Conservation (phyloP, 768 basidiomycete genomes). For the Clitopilus passeckerianus region DNA sequence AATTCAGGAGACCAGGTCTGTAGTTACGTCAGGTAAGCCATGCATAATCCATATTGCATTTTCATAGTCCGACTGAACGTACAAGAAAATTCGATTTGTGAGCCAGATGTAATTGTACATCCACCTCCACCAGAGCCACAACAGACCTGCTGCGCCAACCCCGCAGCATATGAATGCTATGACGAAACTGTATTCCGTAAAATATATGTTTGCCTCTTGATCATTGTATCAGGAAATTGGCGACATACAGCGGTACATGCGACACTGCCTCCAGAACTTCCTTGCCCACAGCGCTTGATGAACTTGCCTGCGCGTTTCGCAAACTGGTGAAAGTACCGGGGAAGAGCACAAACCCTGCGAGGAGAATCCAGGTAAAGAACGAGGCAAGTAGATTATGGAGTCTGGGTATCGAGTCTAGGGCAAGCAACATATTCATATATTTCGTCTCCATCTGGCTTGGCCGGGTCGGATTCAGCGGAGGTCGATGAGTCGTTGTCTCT, state of each 20-base stretch:
- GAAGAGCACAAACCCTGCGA: constrained; percentile 60
- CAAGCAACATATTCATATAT: constrained; percentile 60
- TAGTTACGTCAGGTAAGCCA: neutral
- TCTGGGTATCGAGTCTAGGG: constrained; percentile 49
- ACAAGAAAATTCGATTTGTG: constrained; percentile 54
- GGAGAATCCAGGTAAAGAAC: constrained; percentile 60
- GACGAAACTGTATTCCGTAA: constrained; percentile 32
- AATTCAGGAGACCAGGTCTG: constrained; percentile 56
- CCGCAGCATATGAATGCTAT: constrained; percentile 54
- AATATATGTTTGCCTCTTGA: neutral
- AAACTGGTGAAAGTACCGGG: constrained; percentile 57
- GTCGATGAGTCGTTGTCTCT: neutral
- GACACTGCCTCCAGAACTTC: constrained; percentile 31
- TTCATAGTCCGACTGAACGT: constrained; percentile 11
- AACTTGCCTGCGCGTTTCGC: constrained; percentile 20
- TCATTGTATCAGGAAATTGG: neutral
- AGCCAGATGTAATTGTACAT: constrained; percentile 55
- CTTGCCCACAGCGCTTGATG: constrained; percentile 22
- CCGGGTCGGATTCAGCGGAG: neutral
- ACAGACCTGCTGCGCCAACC: constrained; percentile 48
- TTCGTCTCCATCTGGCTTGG: constrained; percentile 36
- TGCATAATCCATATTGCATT: neutral
- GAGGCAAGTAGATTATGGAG: constrained; percentile 44
- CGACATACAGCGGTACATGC: constrained; percentile 40
- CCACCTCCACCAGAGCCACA: constrained; percentile 59